Conservation (phyloP, 1,284 basidiomycete species). For the Sanghuangporus sanghuang region DNA sequence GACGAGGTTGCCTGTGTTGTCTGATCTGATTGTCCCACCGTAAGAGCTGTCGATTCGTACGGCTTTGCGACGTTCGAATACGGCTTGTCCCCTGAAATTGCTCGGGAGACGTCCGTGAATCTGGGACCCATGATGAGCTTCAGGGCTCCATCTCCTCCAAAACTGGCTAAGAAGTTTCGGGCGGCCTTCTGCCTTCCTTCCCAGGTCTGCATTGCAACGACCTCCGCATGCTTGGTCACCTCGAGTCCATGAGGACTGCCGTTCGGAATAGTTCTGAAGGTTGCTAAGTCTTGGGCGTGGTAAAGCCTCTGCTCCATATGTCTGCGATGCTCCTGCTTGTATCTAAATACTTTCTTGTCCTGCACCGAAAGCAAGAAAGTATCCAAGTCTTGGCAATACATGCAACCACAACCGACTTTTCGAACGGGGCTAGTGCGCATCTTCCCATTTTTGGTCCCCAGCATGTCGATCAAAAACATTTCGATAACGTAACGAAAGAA, state of each 20-base stretch:
- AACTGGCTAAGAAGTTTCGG: not conserved
- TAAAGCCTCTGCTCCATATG: slow-evolving; percentile 4
- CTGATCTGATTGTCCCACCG: not conserved
- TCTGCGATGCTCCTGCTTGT: not conserved
- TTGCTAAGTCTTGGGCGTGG: not conserved
- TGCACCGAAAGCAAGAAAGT: not conserved
- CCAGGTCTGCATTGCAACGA: slow-evolving; percentile 3
- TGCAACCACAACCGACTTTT: slow-evolving; percentile 7
- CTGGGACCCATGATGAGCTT: slow-evolving; percentile 1
- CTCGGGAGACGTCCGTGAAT: not conserved
- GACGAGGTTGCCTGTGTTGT: not conserved
- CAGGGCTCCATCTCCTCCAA: slow-evolving; percentile 2
- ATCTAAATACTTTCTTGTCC: not conserved
- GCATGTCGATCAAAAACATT: not conserved
- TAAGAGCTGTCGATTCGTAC: not conserved
- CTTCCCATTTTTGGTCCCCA: not conserved
- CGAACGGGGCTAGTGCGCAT: not conserved
- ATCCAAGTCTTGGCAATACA: slow-evolving; percentile 1
- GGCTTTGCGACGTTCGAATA: not conserved
- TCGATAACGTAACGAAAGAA: slow-evolving; percentile 1
- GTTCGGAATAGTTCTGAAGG: not conserved
- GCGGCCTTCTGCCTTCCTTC: slow-evolving; percentile 7
- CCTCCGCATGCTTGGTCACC: slow-evolving; percentile 4
- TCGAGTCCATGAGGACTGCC: slow-evolving; percentile 4
- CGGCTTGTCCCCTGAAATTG: slow-evolving; percentile 1